Percentiles rank a stretch among this genome's conserved stretches.
Conservation (phyloP, 257 asterid genomes). For the Solanum virginianum region DNA sequence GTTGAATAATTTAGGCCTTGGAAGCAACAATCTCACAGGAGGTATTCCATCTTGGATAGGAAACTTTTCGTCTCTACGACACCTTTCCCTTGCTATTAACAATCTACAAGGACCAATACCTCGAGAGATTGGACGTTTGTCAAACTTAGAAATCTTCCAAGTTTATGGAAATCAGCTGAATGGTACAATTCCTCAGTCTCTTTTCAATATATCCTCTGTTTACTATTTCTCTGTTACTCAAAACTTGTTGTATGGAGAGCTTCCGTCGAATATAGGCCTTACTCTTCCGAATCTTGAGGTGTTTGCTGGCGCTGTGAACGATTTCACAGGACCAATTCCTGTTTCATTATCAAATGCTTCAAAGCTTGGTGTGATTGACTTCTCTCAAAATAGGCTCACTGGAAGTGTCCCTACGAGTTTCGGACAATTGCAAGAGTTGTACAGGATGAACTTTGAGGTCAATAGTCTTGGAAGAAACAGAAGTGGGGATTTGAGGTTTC, state of each 20-base stretch:
- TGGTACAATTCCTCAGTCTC: constrained; percentile 4
- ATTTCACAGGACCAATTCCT: constrained; percentile 14
- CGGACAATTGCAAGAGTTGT: constrained; percentile 1
- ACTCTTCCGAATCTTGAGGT: constrained; percentile 8
- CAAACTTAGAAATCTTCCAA: not conserved
- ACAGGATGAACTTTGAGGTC: not conserved
- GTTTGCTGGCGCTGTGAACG: constrained; percentile 3
- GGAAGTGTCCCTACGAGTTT: constrained; percentile 1
- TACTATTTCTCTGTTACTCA: not conserved
- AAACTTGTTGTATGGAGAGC: constrained; percentile 6
- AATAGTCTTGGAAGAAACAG: constrained; percentile 12
- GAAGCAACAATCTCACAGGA: constrained; percentile 6
- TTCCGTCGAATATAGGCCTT: constrained; percentile 7
- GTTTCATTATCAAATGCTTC: constrained; percentile 18
- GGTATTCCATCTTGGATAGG: constrained; percentile 13
- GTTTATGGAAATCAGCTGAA: constrained; percentile 1
- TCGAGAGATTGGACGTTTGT: not conserved
- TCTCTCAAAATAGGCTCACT: constrained; percentile 2
- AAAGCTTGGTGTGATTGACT: not conserved
- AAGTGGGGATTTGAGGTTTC: not conserved
- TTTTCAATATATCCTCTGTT: constrained; percentile 8
- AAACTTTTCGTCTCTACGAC: not conserved
- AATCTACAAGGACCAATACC: constrained; percentile 11
- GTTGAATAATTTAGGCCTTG: not conserved
- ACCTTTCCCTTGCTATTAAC: not conserved